These are phyloP conservation scores for Penicillium lividum DNA, from an alignment of 495 filamentous ascomycete genomes.

Conservation along the genomic window DNA sequence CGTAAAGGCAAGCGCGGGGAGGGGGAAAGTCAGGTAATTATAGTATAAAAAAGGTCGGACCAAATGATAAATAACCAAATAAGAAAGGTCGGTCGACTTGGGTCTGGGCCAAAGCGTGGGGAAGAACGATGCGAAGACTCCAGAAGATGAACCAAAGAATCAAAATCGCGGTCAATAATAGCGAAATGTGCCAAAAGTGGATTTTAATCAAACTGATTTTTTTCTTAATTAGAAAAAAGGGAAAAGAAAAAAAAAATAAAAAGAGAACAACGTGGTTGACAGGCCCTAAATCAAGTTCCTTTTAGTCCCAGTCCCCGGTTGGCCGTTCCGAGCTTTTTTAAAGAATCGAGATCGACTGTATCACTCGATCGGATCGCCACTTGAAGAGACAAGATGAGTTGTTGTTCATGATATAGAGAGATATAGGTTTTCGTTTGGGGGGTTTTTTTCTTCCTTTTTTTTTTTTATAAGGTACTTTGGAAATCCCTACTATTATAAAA, in stretches of 20 bases:
- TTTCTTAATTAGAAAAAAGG: conserved; percentile 16
- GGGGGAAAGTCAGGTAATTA: conserved; percentile 10
- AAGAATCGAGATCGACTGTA: conserved; percentile 15
- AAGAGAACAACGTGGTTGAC: conserved; percentile 24
- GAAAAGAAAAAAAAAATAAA: conserved; percentile 8
- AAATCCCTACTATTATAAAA: neutral
- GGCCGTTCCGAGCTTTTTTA: conserved; percentile 12
- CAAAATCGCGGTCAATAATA: neutral
- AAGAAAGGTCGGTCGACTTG: neutral
- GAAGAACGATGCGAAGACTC: conserved; percentile 3
- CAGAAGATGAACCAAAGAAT: neutral
- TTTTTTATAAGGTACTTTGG: neutral
- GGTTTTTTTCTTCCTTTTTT: neutral
- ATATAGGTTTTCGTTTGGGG: neutral
- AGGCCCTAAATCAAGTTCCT: conserved; percentile 15
- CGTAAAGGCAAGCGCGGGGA: neutral
- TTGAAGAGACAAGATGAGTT: neutral
- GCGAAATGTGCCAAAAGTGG: conserved; percentile 2
- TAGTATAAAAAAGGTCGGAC: conserved; percentile 7
- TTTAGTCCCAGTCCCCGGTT: conserved; percentile 6
- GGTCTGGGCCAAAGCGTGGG: conserved; percentile 11
- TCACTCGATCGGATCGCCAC: conserved; percentile 20
- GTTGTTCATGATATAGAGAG: no score
- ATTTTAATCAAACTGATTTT: conserved; percentile 3
- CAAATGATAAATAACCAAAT: conserved; percentile 5